Percentiles rank a stretch among this genome's conserved stretches.
Evolutionary conservation across 768 basidiomycete genomes (phyloP).

Genomic region (Phylloporus sp.): DNA sequence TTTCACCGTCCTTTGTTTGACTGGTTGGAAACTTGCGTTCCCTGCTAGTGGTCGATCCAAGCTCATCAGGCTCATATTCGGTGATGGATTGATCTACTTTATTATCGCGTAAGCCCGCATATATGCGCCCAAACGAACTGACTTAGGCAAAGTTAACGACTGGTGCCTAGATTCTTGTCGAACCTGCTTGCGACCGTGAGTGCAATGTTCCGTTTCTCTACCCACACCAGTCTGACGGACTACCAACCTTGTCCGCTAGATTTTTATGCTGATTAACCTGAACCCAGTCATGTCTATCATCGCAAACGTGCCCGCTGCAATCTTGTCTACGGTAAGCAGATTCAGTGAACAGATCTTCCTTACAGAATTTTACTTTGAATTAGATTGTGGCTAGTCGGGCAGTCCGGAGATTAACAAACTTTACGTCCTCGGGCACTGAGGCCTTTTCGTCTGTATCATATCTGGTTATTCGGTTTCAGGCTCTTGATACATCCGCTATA

Average conservation of each 20-base stretch:
- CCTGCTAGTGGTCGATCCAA: conserved; percentile 46
- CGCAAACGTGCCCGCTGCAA: conserved; percentile 68
- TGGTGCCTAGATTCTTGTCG: conserved; percentile 51
- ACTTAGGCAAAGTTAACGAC: conserved; percentile 1
- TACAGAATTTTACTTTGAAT: neutral
- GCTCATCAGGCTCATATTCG: conserved; percentile 62
- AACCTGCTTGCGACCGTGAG: conserved; percentile 55
- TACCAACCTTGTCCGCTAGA: conserved; percentile 16
- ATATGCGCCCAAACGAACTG: neutral
- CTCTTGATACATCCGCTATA: conserved; percentile 10
- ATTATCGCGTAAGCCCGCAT: conserved; percentile 54
- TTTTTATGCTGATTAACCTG: conserved; percentile 64
- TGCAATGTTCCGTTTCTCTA: neutral
- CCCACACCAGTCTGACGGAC: neutral
- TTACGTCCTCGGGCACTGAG: conserved; percentile 45
- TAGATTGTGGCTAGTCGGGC: conserved; percentile 63
- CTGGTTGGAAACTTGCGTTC: conserved; percentile 56
- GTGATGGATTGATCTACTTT: conserved; percentile 72
- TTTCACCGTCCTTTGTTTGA: conserved; percentile 56
- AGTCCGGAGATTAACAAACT: conserved; percentile 65
- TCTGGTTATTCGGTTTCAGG: conserved; percentile 20
- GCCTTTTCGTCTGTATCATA: conserved; percentile 46
- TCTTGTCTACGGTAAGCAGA: conserved; percentile 56
- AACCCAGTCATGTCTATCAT: conserved; percentile 75
- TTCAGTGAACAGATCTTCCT: neutral